A percentile compares a stretch with the other conserved stretches of the same genome.
phyloP scores from a whole-genome alignment of 2,329 filamentous ascomycete genomes.

The Dendryphion nanum region DNA sequence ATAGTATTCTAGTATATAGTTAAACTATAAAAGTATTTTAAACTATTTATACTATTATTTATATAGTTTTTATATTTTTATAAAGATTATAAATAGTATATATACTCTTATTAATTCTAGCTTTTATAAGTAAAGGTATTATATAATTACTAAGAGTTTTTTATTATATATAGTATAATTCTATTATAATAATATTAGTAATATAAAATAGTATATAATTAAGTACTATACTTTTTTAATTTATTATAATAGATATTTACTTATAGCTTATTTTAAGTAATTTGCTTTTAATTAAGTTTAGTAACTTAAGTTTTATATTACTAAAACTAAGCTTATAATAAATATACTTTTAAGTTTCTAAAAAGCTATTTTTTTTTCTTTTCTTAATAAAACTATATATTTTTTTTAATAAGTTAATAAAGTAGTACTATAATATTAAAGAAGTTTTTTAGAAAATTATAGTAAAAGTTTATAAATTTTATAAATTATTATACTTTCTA shows the following conservation, averaged over 20 bases:
- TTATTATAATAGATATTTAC: neutral
- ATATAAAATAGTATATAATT: neutral
- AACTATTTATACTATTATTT: slow-evolving; percentile 2
- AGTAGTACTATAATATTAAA: neutral
- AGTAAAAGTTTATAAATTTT: neutral
- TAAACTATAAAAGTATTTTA: neutral
- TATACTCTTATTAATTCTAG: slow-evolving; percentile 1
- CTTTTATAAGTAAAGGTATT: slow-evolving; percentile 7
- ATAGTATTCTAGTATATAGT: slow-evolving; percentile 1
- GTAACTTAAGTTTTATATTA: neutral
- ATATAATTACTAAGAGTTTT: slow-evolving; percentile 10
- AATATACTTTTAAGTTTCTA: slow-evolving; percentile 1
- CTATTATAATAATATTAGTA: slow-evolving; percentile 1
- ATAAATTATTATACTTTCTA: neutral
- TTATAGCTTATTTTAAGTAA: slow-evolving; percentile 1
- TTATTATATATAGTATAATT: slow-evolving; percentile 10
- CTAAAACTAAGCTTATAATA: neutral
- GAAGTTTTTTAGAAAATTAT: neutral
- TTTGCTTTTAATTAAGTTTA: neutral
- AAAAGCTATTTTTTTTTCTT: neutral
- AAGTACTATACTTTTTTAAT: neutral
- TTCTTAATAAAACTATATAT: neutral
- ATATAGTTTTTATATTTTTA: neutral
- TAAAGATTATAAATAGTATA: slow-evolving; percentile 2
- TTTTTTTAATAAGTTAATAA: neutral